Percentiles rank a stretch among this genome's conserved stretches.
Evolutionary conservation across 1,284 basidiomycete species (phyloP).

Genomic region (Microbotryum scabiosae): DNA sequence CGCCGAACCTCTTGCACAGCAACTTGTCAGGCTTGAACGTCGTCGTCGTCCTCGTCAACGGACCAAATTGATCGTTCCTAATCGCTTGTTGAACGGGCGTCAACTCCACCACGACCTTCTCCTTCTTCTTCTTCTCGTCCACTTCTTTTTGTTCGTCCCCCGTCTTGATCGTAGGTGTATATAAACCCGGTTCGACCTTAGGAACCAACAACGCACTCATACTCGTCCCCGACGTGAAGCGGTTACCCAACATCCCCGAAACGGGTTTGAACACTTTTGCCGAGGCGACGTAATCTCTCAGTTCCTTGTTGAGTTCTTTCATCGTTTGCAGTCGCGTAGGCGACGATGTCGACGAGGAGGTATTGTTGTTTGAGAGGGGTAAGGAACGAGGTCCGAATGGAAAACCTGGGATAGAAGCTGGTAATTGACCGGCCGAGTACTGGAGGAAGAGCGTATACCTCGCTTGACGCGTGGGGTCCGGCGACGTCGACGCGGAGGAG

Average conservation of each 20-base stretch:
- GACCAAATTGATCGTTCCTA: conserved; percentile 74
- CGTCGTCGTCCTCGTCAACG: conserved; percentile 60
- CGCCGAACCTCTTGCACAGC: conserved; percentile 89
- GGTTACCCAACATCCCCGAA: conserved; percentile 79
- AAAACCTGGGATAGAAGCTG: conserved; percentile 11
- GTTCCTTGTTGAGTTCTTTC: conserved; percentile 69
- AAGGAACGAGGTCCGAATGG: conserved; percentile 28
- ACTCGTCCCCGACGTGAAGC: conserved; percentile 66
- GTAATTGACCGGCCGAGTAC: conserved; percentile 51
- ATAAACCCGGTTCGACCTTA: conserved; percentile 41
- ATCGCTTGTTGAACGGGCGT: conserved; percentile 74
- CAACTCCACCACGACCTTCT: conserved; percentile 47
- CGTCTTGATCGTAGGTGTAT: conserved; percentile 43
- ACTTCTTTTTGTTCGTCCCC: neutral
- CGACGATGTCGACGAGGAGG: neutral
- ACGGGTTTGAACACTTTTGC: conserved; percentile 88
- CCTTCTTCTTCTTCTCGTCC: conserved; percentile 36
- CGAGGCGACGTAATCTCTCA: conserved; percentile 74
- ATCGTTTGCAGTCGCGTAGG: conserved; percentile 45
- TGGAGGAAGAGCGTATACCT: conserved; percentile 76
- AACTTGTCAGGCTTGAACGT: conserved; percentile 69
- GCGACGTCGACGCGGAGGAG: conserved; percentile 35
- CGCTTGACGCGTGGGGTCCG: conserved; percentile 54
- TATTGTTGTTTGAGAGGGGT: neutral
- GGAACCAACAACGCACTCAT: conserved; percentile 44